Evolutionary conservation across 495 filamentous ascomycete species (phyloP).

Genomic region (Lasiosphaeria hispida): DNA sequence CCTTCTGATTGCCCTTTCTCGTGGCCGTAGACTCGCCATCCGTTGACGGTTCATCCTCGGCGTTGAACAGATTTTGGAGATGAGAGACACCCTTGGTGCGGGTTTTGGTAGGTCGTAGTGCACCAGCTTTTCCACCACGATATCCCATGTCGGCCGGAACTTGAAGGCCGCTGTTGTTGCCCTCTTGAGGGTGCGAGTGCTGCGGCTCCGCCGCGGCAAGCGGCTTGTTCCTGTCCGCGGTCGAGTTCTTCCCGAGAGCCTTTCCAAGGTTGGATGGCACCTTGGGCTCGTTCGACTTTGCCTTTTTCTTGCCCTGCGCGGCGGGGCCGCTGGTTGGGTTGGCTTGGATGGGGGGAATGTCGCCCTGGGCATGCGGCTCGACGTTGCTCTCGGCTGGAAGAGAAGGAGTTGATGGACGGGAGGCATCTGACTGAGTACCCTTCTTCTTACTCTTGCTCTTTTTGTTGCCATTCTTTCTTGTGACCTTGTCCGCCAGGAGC

Average conservation of each 20-base stretch:
- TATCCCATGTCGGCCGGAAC: too few species aligned
- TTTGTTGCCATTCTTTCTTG: not conserved
- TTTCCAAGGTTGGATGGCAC: not conserved
- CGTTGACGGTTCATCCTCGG: not conserved
- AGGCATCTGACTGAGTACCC: too few species aligned
- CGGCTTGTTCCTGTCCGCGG: too few species aligned
- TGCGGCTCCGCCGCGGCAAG: too few species aligned
- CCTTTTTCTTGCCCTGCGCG: not conserved
- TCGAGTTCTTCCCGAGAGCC: too few species aligned
- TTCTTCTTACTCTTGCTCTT: not conserved
- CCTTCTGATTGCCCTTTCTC: too few species aligned
- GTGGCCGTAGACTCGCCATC: not conserved
- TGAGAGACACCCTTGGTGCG: not conserved
- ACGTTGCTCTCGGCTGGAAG: not conserved
- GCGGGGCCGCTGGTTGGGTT: not conserved
- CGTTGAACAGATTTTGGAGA: not conserved
- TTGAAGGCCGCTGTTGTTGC: too few species aligned
- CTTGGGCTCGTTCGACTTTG: not conserved
- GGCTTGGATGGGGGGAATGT: too few species aligned
- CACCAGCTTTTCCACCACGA: too few species aligned
- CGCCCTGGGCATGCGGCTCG: not conserved
- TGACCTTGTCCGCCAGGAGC: not conserved
- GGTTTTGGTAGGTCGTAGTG: not conserved
- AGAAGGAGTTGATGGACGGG: not conserved
- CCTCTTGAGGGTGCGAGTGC: too few species aligned